Evolutionary conservation across 371 early-diverging fungal genomes (phyloP), one percentile per base, ranked within the genome.

Genomic region (Catenaria anguillulae): DNA sequence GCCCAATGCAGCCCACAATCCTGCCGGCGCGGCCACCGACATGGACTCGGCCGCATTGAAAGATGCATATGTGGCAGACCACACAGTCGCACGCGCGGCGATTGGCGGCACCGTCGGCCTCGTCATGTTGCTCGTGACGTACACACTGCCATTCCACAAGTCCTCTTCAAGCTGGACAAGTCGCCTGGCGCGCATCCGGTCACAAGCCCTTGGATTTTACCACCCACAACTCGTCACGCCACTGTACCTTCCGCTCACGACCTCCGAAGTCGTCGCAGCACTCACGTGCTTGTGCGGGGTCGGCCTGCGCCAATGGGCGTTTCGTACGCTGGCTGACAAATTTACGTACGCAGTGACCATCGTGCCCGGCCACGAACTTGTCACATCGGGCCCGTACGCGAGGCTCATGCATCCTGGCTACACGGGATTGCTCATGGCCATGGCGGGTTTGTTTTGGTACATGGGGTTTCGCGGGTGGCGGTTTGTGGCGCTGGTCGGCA

Each of bases 291-390:
- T 42, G 2, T 6, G 0, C 13, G 36, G 26, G 35, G 58, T 24
- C 12, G 31, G 36, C 58, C 21, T 58, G 36, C 58, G 58, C 15
- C 0, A 19, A 13, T 58, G 58, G 58, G 8, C 40, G 36, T 58
- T 58, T 36, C 29, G 6, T 4, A 35, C 36, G 24, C 58, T 58
- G 5, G 58, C n/a, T 24, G 29, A 58, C 43, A 34, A 40, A 12
- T 58, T 58, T 31, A 58, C 58, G 17, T 58, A 58, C 58, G 26
- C 40, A 19, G 58, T 58, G 40, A n/a, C 26, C 36, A 58, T 58
- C 31, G 15, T 36, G 15, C 29, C 8, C 13, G 58, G 24, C 15
- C 58, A 58, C 31, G 6, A 29, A 24, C 58, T 58, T 24, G 24
- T 58, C 43, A 15, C 2, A 15, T 3, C 36, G 8, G 58, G 36